These are phyloP conservation scores for Aegilops umbellulata DNA, from an alignment of 176 grass and related monocot genomes.

Conservation along the genomic window DNA sequence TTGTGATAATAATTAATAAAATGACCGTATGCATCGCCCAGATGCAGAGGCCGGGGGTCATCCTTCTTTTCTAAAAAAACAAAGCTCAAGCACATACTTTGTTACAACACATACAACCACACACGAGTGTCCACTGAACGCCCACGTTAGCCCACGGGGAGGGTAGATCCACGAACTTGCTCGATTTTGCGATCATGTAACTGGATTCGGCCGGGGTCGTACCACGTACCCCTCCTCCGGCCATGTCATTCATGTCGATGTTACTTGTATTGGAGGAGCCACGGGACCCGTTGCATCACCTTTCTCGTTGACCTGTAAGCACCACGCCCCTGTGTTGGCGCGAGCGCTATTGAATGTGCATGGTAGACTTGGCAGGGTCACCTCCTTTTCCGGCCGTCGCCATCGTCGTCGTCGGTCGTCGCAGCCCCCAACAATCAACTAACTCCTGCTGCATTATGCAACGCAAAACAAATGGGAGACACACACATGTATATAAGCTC, in stretches of 20 bases:
- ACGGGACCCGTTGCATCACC: not conserved
- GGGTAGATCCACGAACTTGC: not conserved
- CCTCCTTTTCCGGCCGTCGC: conserved; percentile 23
- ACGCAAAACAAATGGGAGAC: conserved; percentile 1
- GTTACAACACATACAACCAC: not conserved
- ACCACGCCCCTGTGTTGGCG: not conserved
- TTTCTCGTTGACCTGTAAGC: conserved; percentile 26
- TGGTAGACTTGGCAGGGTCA: conserved; percentile 31
- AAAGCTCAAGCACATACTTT: not conserved
- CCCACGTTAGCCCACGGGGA: not conserved
- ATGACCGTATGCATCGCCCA: too few relatives aligned
- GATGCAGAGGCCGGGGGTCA: too few relatives aligned
- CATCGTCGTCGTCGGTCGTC: not conserved
- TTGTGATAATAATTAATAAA: too few relatives aligned
- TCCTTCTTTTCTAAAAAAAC: too few relatives aligned
- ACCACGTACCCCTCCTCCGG: too few relatives aligned
- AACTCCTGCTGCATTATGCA: not conserved
- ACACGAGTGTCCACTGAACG: not conserved
- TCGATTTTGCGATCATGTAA: not conserved
- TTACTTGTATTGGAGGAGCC: not conserved
- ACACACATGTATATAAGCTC: not conserved
- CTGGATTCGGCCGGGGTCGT: too few relatives aligned
- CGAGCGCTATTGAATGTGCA: not conserved
- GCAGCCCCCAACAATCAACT: conserved; percentile 31
- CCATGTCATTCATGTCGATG: not conserved